Conservation (phyloP, 2,329 filamentous ascomycete species). For the Aspergillus hortae region DNA sequence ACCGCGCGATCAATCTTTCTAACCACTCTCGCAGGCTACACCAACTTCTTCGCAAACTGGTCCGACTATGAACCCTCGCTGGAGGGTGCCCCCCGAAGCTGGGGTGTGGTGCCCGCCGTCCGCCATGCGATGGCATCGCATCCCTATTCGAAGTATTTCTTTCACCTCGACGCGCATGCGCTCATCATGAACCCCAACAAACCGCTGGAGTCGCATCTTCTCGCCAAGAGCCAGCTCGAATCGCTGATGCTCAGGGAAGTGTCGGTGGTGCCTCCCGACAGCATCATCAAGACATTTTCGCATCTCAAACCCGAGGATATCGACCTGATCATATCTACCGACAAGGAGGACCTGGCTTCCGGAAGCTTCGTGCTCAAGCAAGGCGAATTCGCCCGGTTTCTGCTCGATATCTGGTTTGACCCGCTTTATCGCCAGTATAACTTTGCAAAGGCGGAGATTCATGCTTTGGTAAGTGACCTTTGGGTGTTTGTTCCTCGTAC, state of each 20-base stretch:
- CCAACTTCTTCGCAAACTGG: constrained; percentile 74
- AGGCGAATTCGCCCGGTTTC: constrained; percentile 88
- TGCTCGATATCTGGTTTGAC: constrained; percentile 94
- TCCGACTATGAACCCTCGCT: constrained; percentile 61
- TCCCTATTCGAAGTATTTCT: constrained; percentile 75
- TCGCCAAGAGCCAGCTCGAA: constrained; percentile 65
- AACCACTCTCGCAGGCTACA: constrained; percentile 62
- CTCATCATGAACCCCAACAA: constrained; percentile 81
- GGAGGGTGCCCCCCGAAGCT: constrained; percentile 41
- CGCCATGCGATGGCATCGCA: constrained; percentile 82
- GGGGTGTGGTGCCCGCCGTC: constrained; percentile 73
- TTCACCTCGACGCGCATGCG: constrained; percentile 79
- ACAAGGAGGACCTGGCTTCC: constrained; percentile 71
- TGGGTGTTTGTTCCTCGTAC: not conserved
- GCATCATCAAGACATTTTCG: constrained; percentile 90
- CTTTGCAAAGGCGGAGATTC: constrained; percentile 89
- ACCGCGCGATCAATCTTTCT: not conserved
- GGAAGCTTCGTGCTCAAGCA: constrained; percentile 76
- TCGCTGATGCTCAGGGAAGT: constrained; percentile 78
- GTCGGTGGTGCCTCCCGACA: constrained; percentile 88
- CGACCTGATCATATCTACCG: constrained; percentile 80
- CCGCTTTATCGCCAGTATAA: constrained; percentile 92
- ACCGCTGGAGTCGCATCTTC: constrained; percentile 67
- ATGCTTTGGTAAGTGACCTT: constrained; percentile 68
- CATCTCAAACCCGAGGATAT: constrained; percentile 75